A percentile compares a stretch with the other conserved stretches of the same genome.
Conservation (phyloP, 257 asterid genomes). For the Fraxinus americana region DNA sequence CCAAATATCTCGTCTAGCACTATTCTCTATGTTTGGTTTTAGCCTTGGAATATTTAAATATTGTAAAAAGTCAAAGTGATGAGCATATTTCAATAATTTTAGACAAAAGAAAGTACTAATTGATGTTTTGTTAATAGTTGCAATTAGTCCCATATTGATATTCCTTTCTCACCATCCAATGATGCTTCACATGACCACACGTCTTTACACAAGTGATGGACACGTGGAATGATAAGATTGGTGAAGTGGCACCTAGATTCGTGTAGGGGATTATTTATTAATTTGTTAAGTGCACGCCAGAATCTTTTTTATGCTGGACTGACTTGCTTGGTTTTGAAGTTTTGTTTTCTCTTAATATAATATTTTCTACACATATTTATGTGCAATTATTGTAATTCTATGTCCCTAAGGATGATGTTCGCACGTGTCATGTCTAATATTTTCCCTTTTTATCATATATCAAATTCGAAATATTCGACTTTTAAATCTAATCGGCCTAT, state of each 20-base stretch:
- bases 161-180: slow-evolving; percentile 34
- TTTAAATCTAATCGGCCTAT: neutral
- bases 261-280: slow-evolving; percentile 20
- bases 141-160: neutral
- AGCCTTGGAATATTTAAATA: neutral
- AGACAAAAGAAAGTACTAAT: neutral
- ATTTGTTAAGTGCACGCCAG: slow-evolving; percentile 45
- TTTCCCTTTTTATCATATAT: neutral
- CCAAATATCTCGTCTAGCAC: neutral
- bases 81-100: neutral
- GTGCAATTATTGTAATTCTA: slow-evolving; percentile 12
- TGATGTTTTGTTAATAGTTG: neutral
- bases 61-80: neutral
- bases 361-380: slow-evolving; percentile 3
- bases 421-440: slow-evolving; percentile 35
- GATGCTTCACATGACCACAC: slow-evolving; percentile 48
- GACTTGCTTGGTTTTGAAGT: slow-evolving; percentile 38
- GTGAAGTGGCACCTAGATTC: slow-evolving; percentile 30
- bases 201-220: slow-evolving; percentile 39
- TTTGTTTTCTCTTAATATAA: slow-evolving; percentile 22
- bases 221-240: slow-evolving; percentile 35
- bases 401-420: slow-evolving; percentile 18
- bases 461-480: too few species aligned
- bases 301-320: slow-evolving; percentile 32
- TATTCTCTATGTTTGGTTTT: too few species aligned